Percentiles rank a stretch among this genome's conserved stretches.
These are phyloP conservation scores for Phylloporus sp. DNA, from an alignment of 1,284 basidiomycete species.

Conservation along the genomic window DNA sequence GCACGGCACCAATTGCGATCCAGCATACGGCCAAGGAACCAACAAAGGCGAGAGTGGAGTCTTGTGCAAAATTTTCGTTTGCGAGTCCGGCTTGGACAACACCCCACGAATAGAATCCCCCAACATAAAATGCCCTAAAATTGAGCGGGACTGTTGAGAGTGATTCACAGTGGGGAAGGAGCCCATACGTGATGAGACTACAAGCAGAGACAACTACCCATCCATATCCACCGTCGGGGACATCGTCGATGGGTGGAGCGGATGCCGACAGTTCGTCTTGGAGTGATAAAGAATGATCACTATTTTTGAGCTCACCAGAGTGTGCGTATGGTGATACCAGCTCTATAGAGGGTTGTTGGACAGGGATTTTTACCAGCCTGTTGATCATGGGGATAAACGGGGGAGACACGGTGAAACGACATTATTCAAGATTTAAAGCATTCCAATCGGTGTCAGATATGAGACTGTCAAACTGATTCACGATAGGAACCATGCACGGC, in stretches of 20 bases:
- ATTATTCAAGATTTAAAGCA: constrained; percentile 3
- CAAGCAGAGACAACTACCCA: constrained; percentile 32
- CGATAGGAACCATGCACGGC: background rate
- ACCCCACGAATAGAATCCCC: constrained; percentile 41
- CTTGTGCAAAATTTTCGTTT: constrained; percentile 30
- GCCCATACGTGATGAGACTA: constrained; percentile 32
- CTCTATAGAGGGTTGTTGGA: background rate
- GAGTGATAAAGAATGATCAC: background rate
- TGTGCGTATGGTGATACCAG: background rate
- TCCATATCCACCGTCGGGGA: constrained; percentile 35
- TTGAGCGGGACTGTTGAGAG: background rate
- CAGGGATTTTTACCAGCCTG: constrained; percentile 2
- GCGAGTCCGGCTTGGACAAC: constrained; percentile 39
- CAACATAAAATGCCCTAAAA: constrained; percentile 34
- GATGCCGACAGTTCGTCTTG: constrained; percentile 2
- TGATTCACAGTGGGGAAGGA: background rate
- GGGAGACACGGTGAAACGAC: background rate
- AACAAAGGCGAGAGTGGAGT: constrained; percentile 41
- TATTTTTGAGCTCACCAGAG: background rate
- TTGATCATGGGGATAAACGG: background rate
- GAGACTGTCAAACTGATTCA: constrained; percentile 8
- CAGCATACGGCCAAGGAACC: constrained; percentile 40
- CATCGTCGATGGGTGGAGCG: constrained; percentile 10
- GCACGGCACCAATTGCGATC: constrained; percentile 39
- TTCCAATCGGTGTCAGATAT: constrained; percentile 8